phyloP scores from a whole-genome alignment of 768 basidiomycete genomes.

The Fomitopsis pulvina region DNA sequence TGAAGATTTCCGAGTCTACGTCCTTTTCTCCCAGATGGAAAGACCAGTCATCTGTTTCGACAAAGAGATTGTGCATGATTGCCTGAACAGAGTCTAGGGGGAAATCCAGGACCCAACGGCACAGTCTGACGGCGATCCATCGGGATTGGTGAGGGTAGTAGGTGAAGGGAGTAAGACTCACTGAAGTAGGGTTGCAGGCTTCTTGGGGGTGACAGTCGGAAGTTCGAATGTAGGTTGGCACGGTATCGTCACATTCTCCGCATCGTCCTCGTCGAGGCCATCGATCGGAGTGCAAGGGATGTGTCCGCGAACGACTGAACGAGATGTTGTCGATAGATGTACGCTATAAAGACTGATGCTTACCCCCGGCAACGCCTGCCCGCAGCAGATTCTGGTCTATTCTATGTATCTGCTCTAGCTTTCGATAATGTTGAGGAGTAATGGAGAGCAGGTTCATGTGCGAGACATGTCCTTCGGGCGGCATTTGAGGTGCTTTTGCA shows the following conservation, averaged over 20 bases:
- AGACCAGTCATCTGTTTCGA: slow-evolving; percentile 23
- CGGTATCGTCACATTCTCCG: slow-evolving; percentile 14
- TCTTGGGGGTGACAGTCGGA: slow-evolving; percentile 9
- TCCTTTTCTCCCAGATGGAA: slow-evolving; percentile 21
- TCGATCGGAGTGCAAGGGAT: background rate
- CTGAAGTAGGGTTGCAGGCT: slow-evolving; percentile 38
- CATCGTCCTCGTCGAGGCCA: background rate
- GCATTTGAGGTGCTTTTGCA: slow-evolving; percentile 7
- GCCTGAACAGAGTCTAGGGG: slow-evolving; percentile 46
- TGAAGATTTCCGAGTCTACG: slow-evolving; percentile 16
- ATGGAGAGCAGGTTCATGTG: slow-evolving; percentile 35
- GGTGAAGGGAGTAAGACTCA: slow-evolving; percentile 16
- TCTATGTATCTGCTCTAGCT: slow-evolving; percentile 40
- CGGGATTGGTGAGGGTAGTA: slow-evolving; percentile 1
- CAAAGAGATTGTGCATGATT: slow-evolving; percentile 27
- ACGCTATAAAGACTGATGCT: slow-evolving; percentile 22
- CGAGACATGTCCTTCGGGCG: slow-evolving; percentile 30
- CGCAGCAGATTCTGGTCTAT: no score
- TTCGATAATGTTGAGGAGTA: slow-evolving; percentile 42
- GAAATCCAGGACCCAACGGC: slow-evolving; percentile 43
- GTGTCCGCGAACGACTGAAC: background rate
- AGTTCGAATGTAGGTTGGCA: slow-evolving; percentile 34
- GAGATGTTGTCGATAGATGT: background rate
- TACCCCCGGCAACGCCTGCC: no score
- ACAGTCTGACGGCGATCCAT: slow-evolving; percentile 27